Evolutionary conservation across 208 protist species (phyloP).

Genomic region (Crithidia bombi): DNA sequence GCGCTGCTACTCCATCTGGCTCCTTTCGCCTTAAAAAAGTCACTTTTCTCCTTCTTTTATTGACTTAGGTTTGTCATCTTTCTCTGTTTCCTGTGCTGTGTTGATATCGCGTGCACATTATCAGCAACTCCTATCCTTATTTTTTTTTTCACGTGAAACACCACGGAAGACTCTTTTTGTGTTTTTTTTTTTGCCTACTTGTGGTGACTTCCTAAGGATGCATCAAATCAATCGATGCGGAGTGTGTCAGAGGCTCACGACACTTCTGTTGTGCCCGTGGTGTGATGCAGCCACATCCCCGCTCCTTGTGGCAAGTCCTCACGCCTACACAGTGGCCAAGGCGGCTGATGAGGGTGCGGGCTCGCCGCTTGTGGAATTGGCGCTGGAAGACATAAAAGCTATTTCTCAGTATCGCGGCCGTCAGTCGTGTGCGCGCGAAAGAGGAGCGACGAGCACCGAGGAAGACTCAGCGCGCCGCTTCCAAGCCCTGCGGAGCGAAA

Average conservation of each 20-base stretch:
- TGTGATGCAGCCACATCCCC: conserved; percentile 31
- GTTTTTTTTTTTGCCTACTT: neutral
- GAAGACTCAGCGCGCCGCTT: neutral
- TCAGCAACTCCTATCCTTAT: neutral
- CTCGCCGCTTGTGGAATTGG: neutral
- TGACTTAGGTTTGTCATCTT: neutral
- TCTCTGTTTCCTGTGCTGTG: neutral
- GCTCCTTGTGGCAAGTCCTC: neutral
- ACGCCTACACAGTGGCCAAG: neutral
- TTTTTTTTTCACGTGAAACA: neutral
- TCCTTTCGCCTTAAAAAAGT: neutral
- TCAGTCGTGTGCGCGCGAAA: no score
- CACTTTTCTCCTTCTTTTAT: neutral
- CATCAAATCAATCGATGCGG: conserved; percentile 24
- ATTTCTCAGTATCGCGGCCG: neutral
- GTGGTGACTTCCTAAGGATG: no score
- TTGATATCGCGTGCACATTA: neutral
- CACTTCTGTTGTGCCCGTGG: conserved; percentile 43
- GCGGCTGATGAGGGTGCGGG: neutral
- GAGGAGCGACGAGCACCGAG: neutral
- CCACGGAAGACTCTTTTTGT: neutral
- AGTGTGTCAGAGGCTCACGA: conserved; percentile 44
- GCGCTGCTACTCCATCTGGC: neutral
- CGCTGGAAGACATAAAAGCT: conserved; percentile 9
- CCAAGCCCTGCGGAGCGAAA: conserved; percentile 19